Base-by-base conservation (phyloP, 257 asterid genomes). In the Rubia yunnanensis region DNA sequence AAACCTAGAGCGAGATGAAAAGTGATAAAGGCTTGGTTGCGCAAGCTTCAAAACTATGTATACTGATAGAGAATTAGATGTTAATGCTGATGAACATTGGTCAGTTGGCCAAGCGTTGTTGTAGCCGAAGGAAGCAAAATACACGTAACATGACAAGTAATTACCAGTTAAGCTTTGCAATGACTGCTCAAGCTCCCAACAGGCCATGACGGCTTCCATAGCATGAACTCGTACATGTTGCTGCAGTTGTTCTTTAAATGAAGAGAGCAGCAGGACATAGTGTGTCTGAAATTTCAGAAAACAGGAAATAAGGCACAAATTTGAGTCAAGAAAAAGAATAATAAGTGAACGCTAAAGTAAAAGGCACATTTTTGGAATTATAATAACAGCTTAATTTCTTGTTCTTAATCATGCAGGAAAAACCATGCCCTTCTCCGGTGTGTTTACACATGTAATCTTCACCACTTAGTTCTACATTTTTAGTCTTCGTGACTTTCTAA, bases 181-280 rank as follows among this genome's bases (percentile, higher is more conserved):
- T 2, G 99, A 92, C 74, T 92, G 99, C 83, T 92, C 99, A 1
- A 92, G 96, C 84, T 92, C 99, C 99, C 99, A 92, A 78, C 99
- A 92, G 74, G 97, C 97, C 99, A 89, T 92, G 84, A 92, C 99
- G 31, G 99, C 97, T 87, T 92, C 99, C 99, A 92, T 89, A 56
- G 99, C 99, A 83, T 92, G 99, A 64, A 92, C 97, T 1, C 99
- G 91, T 20, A 92, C 99, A 49, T 92, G 99, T 58, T 92, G 99
- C 61, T 92, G 99, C 75, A 92, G 87, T 78, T 92, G 99, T 54
- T 92, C 99, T 92, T 92, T 92, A 70, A 92, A 92, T 63, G 96
- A 85, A 61, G 97, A 89, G 28, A 92, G 96, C 82, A 92, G 76
- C 31, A 92, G 85, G 70, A 92, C 96, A 67, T 92, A 92, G 76